Base-by-base conservation (phyloP, 2,329 filamentous ascomycete genomes). In the Colletotrichum incanum region DNA sequence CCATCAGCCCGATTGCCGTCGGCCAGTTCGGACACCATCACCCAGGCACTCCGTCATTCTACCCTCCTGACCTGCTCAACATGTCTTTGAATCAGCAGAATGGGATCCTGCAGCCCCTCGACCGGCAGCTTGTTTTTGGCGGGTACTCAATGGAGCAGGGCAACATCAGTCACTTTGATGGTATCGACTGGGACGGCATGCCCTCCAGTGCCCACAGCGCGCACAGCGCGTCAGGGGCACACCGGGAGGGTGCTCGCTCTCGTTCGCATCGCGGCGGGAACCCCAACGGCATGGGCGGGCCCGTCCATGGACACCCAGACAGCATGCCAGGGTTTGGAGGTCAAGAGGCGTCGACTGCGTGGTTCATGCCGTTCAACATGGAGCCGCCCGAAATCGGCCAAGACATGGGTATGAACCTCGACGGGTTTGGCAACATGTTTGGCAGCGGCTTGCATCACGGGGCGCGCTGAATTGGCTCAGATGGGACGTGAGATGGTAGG, bases 301-400 rank as follows among this genome's bases (percentile, higher is more conserved):
- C 79, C 9, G 76, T 76, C 31, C 71, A 78, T 64, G 76, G 58
- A 8, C 76, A 78, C 39, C 67, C 70, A n/a, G 67, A 67, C 61
- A 56, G 61, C 47, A 52, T 73, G 62, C 12, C 54, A 9, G 71
- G 67, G 8, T 67, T 66, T 2, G 76, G 77, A 59, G 79, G 78
- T 5, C 82, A 82, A 45, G 88, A 90, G 73, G 83, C 87, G 2
- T 88, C 85, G 62, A 92, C 92, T 64, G 94, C 93, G 6, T 98
- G 95, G 94, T 97, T 97, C 81, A 91, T 97, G 85, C 94, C 95
- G 1, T 97, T 98, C 82, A 97, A 97, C 79, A 91, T 97, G 82
- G 93, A 96, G 71, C 93, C 94, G 26, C 91, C 93, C 0, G 89
- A 91, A 69, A 82, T 89, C 52, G 83, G 84, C 8, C 87, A 87